phyloP scores from a whole-genome alignment of 441 rosid species.

The Omphalea diandra region DNA sequence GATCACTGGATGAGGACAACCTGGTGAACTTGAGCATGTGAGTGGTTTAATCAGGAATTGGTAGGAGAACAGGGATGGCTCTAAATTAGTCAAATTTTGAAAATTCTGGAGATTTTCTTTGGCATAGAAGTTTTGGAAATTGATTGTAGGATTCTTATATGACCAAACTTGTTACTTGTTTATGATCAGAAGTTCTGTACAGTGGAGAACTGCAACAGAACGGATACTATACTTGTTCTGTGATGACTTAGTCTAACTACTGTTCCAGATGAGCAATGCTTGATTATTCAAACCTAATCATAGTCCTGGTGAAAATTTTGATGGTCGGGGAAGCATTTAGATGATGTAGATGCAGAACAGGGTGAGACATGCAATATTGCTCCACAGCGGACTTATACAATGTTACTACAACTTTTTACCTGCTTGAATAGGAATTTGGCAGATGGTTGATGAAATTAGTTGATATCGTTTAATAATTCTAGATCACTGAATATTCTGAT shows the following conservation, averaged over 20 bases:
- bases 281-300: not conserved
- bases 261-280: not conserved
- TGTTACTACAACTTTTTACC: not conserved
- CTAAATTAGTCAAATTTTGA: not conserved
- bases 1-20: not conserved
- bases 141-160: not conserved
- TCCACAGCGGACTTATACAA: not conserved
- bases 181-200: not conserved
- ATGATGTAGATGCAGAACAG: not conserved
- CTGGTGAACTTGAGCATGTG: not conserved
- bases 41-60: constrained; percentile 1
- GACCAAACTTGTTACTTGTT: not conserved
- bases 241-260: not conserved
- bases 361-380: constrained; percentile 1
- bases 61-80: not conserved
- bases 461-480: not conserved
- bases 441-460: not conserved
- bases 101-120: not conserved
- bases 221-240: not conserved
- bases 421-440: not conserved
- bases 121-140: not conserved
- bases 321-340: not conserved
- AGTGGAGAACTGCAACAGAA: not conserved
- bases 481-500: no score
- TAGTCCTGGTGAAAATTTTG: not conserved